phyloP scores from a whole-genome alignment of 805 yeast species.

The Wickerhamomyces hampshirensis region DNA sequence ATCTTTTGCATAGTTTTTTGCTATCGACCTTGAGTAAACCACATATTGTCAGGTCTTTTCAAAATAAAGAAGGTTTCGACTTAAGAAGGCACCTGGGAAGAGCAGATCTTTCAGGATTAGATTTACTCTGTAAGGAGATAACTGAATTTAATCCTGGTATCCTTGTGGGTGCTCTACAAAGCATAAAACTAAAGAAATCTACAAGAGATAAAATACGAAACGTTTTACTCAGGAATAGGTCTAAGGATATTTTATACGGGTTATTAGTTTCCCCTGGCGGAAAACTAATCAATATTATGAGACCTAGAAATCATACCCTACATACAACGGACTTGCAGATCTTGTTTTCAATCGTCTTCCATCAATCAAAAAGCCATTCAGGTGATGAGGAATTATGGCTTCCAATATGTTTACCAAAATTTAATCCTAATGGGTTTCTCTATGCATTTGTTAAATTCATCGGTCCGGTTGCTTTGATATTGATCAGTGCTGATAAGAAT shows the following conservation, averaged over 20 bases:
- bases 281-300: constrained; percentile 60
- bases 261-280: constrained; percentile 60
- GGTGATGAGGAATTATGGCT: constrained; percentile 79
- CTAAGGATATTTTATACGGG: constrained; percentile 67
- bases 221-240: constrained; percentile 43
- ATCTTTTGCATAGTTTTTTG: constrained; percentile 68
- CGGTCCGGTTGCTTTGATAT: constrained; percentile 37
- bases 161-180: constrained; percentile 60
- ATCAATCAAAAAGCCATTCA: constrained; percentile 27
- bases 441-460: constrained; percentile 73
- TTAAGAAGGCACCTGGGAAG: constrained; percentile 69
- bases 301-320: constrained; percentile 74
- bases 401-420: constrained; percentile 88
- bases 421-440: constrained; percentile 82
- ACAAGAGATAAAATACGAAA: constrained; percentile 54
- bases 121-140: constrained; percentile 53
- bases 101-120: constrained; percentile 68
- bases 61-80: constrained; percentile 74
- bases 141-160: constrained; percentile 52
- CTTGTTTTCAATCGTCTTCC: constrained; percentile 64
- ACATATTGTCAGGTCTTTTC: constrained; percentile 63
- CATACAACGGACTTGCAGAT: constrained; percentile 80
- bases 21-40: constrained; percentile 82
- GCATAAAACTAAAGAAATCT: constrained; percentile 53
- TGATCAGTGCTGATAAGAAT: constrained; percentile 59